These are phyloP conservation scores for Endothia cerciana DNA, from an alignment of 2,329 filamentous ascomycete species.

Conservation along the genomic window DNA sequence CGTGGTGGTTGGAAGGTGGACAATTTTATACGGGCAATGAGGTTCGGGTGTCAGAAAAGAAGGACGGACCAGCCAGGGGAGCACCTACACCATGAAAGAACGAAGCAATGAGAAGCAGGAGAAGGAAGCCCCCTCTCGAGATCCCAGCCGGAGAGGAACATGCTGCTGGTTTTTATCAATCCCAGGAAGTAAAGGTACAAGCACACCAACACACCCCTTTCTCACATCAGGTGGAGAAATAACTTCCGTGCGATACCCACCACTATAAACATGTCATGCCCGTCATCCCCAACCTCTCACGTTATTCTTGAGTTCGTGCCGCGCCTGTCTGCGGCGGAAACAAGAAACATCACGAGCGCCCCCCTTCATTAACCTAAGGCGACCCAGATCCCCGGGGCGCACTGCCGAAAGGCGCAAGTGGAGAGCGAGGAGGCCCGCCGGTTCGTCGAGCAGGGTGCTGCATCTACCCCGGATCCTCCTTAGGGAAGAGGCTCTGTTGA, in stretches of 20 bases:
- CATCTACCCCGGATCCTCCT: constrained; percentile 23
- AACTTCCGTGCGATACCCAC: background rate
- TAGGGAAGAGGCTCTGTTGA: constrained; percentile 20
- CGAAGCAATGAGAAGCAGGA: background rate
- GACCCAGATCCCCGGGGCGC: background rate
- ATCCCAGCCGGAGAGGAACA: background rate
- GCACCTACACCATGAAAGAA: background rate
- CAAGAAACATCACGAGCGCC: constrained; percentile 13
- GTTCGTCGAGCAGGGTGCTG: constrained; percentile 1
- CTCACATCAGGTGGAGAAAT: background rate
- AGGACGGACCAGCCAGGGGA: constrained; percentile 15
- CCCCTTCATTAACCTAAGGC: constrained; percentile 22
- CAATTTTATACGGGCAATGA: background rate
- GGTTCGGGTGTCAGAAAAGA: background rate
- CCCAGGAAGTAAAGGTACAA: background rate
- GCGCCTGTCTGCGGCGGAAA: background rate
- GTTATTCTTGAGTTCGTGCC: too few species aligned
- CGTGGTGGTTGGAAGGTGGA: background rate
- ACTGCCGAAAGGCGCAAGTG: constrained; percentile 11
- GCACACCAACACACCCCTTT: background rate
- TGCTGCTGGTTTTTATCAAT: background rate
- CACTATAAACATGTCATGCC: background rate
- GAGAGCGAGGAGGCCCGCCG: constrained; percentile 8
- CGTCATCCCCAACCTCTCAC: background rate
- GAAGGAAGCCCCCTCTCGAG: too few species aligned